A percentile compares a stretch with the other conserved stretches of the same genome.
Conservation (phyloP, 164 flowering plant species). For the Akebia trifoliata region DNA sequence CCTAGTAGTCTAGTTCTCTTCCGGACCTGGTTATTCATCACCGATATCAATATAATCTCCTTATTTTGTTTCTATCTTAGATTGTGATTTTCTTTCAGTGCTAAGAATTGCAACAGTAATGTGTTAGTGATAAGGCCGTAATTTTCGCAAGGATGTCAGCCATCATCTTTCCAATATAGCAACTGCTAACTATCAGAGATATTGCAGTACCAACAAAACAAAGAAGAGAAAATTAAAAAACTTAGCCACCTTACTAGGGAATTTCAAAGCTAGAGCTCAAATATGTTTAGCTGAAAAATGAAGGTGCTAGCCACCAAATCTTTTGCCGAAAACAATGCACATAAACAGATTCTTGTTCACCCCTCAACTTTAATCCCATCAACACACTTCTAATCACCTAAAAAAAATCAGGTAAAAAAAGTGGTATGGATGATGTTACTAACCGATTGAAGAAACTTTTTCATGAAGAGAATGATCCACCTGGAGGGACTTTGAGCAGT, state of each 20-base stretch:
- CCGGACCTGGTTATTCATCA: too few relatives aligned
- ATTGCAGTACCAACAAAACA: too few relatives aligned
- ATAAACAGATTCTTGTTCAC: background rate
- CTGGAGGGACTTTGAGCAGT: conserved; percentile 28
- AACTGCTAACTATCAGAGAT: too few relatives aligned
- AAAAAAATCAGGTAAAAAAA: background rate
- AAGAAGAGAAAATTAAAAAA: too few relatives aligned
- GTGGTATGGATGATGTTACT: conserved; percentile 19
- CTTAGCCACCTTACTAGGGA: background rate
- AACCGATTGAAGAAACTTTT: conserved; percentile 58
- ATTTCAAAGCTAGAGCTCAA: background rate
- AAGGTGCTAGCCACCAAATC: background rate
- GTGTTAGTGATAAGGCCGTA: too few relatives aligned
- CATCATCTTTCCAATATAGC: too few relatives aligned
- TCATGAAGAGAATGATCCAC: conserved; percentile 34
- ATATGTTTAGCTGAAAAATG: background rate
- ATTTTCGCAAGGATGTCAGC: too few relatives aligned
- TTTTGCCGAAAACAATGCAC: background rate
- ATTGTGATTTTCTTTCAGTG: too few relatives aligned
- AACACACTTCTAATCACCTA: background rate
- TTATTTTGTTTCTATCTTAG: too few relatives aligned
- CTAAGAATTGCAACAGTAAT: too few relatives aligned
- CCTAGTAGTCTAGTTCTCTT: too few relatives aligned
- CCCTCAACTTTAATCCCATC: background rate
- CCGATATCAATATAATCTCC: too few relatives aligned